These are phyloP conservation scores for Hyaloperonospora brassicae DNA, from an alignment of 352 stramenopile genomes.

Conservation along the genomic window DNA sequence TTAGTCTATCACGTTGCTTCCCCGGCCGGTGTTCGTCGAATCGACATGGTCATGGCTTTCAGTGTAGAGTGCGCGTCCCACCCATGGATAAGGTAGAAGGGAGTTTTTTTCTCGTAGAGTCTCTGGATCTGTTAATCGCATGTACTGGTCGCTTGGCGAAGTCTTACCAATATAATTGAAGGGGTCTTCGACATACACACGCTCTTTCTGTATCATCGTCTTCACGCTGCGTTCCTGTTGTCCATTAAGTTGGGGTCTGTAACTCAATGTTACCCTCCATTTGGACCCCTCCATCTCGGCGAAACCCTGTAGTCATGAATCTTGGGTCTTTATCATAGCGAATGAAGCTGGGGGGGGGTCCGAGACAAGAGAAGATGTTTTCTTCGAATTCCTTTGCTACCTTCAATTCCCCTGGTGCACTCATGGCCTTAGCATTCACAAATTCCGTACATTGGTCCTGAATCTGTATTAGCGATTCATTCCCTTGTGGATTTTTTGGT, in stretches of 20 bases:
- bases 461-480: slow-evolving; percentile 3
- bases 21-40: too few species aligned
- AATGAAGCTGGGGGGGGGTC: background rate
- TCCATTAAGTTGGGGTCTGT: background rate
- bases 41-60: background rate
- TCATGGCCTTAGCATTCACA: slow-evolving; percentile 1
- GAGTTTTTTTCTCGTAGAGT: background rate
- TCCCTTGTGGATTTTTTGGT: background rate
- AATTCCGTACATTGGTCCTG: slow-evolving; percentile 2
- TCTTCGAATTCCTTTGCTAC: slow-evolving; percentile 1
- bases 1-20: background rate
- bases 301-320: background rate
- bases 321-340: background rate
- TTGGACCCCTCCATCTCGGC: background rate
- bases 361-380: background rate
- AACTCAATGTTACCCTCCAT: background rate
- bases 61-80: slow-evolving; percentile 2
- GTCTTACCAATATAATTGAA: background rate
- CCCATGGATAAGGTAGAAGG: background rate
- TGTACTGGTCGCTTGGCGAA: too few species aligned
- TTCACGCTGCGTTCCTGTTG: background rate
- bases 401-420: background rate
- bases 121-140: background rate
- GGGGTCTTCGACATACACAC: background rate
- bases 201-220: background rate